Evolutionary conservation across 2,329 filamentous ascomycete genomes (phyloP).

Genomic region (Xylaria sp.): DNA sequence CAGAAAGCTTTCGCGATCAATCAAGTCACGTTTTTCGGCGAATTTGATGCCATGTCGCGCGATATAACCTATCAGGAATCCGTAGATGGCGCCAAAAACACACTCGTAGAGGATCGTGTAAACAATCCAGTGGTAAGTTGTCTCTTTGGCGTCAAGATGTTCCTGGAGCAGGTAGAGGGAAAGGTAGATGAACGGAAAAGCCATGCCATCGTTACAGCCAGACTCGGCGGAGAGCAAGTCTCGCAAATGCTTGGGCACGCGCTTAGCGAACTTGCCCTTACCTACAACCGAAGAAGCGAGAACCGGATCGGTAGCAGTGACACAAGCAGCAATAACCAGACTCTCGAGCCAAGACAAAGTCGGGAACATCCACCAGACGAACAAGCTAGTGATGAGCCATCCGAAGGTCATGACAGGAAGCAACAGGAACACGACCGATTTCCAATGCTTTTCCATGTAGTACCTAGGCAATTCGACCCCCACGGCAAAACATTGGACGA

Average conservation of each 20-base stretch:
- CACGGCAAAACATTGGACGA: constrained; percentile 90
- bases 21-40: constrained; percentile 81
- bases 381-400: constrained; percentile 88
- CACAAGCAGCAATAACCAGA: constrained; percentile 84
- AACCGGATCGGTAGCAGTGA: constrained; percentile 96
- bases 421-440: constrained; percentile 83
- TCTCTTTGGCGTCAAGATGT: constrained; percentile 65
- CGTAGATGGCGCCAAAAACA: constrained; percentile 86
- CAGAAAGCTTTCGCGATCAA: constrained; percentile 95
- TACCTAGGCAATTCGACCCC: constrained; percentile 88
- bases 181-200: constrained; percentile 96
- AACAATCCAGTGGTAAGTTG: constrained; percentile 85
- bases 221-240: constrained; percentile 95
- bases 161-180: constrained; percentile 88
- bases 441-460: constrained; percentile 99
- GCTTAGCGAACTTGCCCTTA: constrained; percentile 97
- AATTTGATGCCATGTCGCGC: constrained; percentile 88
- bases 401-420: constrained; percentile 97
- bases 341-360: constrained; percentile 86
- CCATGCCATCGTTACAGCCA: constrained; percentile 99
- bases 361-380: constrained; percentile 89
- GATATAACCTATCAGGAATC: constrained; percentile 84
- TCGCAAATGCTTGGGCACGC: constrained; percentile 95
- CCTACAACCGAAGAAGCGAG: constrained; percentile 96
- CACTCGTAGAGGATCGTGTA: constrained; percentile 94